These are phyloP conservation scores for Rutidosis leptorrhynchoides DNA, from an alignment of 129 eudicot genomes.

Conservation along the genomic window DNA sequence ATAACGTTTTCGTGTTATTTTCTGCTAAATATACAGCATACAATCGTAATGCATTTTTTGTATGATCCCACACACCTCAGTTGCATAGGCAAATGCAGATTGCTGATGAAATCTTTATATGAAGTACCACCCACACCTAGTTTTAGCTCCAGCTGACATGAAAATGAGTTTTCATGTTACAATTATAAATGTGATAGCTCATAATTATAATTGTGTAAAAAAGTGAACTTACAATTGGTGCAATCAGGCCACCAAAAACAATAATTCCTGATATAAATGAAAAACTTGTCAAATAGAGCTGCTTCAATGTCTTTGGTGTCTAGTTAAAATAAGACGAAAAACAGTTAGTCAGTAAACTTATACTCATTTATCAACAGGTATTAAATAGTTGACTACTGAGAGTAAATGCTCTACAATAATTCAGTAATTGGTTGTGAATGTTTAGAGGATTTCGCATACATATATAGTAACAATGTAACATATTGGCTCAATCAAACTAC, in stretches of 20 bases:
- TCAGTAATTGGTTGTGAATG: too few relatives aligned
- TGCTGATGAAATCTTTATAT: conserved; percentile 74
- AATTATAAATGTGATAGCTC: not conserved
- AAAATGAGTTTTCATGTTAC: conserved; percentile 22
- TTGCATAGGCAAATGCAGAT: conserved; percentile 90
- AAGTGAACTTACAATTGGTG: conserved; percentile 77
- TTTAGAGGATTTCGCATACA: too few relatives aligned
- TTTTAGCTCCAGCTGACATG: conserved; percentile 81
- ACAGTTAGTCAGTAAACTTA: not conserved
- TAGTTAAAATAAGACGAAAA: conserved; percentile 33
- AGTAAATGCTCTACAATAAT: too few relatives aligned
- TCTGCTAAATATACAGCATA: not conserved
- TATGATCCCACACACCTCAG: conserved; percentile 71
- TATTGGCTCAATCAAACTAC: not conserved
- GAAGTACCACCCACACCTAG: conserved; percentile 95
- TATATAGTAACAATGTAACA: too few relatives aligned
- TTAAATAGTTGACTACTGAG: not conserved
- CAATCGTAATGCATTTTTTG: not conserved
- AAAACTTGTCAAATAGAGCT: conserved; percentile 92
- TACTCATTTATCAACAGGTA: not conserved
- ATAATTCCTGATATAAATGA: conserved; percentile 89
- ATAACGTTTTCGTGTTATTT: conserved; percentile 7
- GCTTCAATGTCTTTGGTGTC: conserved; percentile 93
- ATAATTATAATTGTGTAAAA: conserved; percentile 12
- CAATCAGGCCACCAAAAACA: conserved; percentile 88